Evolutionary conservation across 805 yeast species (phyloP), one percentile per base, ranked within the genome.

Genomic region (Maudiozyma bulderi): DNA sequence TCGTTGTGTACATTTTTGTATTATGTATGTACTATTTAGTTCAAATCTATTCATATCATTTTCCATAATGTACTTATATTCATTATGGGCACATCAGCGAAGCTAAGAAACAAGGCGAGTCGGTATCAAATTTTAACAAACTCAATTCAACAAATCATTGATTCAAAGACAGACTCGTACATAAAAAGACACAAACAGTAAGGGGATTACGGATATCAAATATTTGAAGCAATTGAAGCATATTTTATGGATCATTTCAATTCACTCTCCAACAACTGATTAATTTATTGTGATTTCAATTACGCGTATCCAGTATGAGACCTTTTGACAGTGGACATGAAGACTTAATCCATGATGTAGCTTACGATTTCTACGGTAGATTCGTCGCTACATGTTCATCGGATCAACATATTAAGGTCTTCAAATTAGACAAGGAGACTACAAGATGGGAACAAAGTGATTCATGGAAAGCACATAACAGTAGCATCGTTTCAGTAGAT

Each of bases 391-490:
- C 97, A 0, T 90, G 95, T 51, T 87, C 96, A 4, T 86, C 95
- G 0, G 99, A 93, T 67, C 96, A 90, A 59, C 95, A 87, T 60
- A 77, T 93, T 53, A 87, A 88, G 60, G 90, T 93, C 33, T 93
- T 89, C 64, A 91, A 86, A 61, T 70, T 84, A 34, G 86, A 83
- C 56, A 67, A 80, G 13, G 69, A 75, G 30, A 74, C 83, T 1
- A 50, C 48, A 15, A 75, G 80, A 15, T 93, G 98, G 98, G 77
- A 78, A 15, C 68, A 86, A 49, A 82, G 83, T 59, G 97, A 91
- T 66, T 81, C 86, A 44, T 93, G 96, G 95, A 86, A 85, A 56
- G 98, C 98, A 0, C 99, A 93, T 62, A 96, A 93, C 58, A 81
- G 95, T 7, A 78, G 89, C 50, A 78, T 93, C 29, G 85, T 88